Evolutionary conservation across 106 monocot genomes (phyloP).

Genomic region (Ottelia alismoides): DNA sequence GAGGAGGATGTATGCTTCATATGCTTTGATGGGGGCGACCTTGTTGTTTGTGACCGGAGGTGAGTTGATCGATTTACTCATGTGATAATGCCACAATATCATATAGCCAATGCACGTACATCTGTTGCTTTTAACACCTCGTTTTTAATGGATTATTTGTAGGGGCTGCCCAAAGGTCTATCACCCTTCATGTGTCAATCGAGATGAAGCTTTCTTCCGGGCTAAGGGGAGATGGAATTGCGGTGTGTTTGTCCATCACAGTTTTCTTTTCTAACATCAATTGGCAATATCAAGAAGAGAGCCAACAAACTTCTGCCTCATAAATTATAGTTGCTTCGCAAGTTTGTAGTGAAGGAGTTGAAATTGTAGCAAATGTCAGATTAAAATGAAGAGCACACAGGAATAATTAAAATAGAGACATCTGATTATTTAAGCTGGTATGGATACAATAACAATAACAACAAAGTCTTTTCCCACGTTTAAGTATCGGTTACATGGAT

Average conservation of each 20-base stretch:
- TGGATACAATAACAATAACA: too few species aligned
- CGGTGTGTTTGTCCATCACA: constrained; percentile 61
- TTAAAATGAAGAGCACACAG: too few species aligned
- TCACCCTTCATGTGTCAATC: constrained; percentile 86
- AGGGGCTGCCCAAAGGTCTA: constrained; percentile 92
- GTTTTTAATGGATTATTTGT: constrained; percentile 7
- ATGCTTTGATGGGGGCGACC: constrained; percentile 86
- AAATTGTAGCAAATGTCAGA: too few species aligned
- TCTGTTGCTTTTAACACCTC: not conserved
- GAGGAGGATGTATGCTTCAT: constrained; percentile 90
- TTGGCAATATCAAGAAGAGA: too few species aligned
- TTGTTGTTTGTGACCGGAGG: constrained; percentile 87
- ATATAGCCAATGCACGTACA: not conserved
- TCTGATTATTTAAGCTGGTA: too few species aligned
- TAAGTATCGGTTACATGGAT: too few species aligned
- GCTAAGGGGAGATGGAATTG: constrained; percentile 85
- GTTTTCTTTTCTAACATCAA: too few species aligned
- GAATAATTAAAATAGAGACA: too few species aligned
- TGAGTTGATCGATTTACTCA: constrained; percentile 6
- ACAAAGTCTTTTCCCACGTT: too few species aligned
- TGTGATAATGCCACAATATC: not conserved
- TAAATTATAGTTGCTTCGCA: too few species aligned
- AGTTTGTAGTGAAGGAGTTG: too few species aligned
- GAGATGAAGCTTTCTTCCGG: constrained; percentile 75
- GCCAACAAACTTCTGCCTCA: too few species aligned